Conservation (phyloP, 495 filamentous ascomycete genomes). For the Neurospora intermedia region DNA sequence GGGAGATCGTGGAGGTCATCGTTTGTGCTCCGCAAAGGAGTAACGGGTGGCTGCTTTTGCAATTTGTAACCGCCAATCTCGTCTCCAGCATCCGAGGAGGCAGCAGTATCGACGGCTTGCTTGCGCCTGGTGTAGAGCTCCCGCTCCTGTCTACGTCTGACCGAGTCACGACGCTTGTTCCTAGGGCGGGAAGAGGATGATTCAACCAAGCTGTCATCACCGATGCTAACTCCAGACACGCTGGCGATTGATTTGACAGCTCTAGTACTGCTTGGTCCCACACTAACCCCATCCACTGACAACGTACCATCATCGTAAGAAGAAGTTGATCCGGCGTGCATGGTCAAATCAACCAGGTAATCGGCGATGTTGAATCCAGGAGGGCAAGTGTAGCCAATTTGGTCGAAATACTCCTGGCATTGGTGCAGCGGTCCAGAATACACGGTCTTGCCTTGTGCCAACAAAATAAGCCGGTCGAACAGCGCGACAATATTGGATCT, state of each 20-base stretch:
- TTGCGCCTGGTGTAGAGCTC: constrained; percentile 83
- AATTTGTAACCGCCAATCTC: constrained; percentile 50
- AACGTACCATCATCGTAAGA: constrained; percentile 43
- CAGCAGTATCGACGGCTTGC: constrained; percentile 52
- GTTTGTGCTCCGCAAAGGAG: constrained; percentile 48
- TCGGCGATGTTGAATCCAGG: constrained; percentile 98
- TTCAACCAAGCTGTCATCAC: constrained; percentile 38
- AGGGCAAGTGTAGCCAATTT: constrained; percentile 81
- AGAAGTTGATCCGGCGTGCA: constrained; percentile 58
- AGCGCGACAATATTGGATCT: constrained; percentile 99
- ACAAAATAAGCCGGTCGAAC: constrained; percentile 84
- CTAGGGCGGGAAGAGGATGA: constrained; percentile 46
- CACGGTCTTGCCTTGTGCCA: constrained; percentile 81
- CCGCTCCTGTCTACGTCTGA: constrained; percentile 74
- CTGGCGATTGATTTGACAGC: constrained; percentile 90
- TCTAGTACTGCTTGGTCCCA: constrained; percentile 75
- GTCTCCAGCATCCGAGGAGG: constrained; percentile 55
- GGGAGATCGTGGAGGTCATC: constrained; percentile 66
- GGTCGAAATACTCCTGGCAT: constrained; percentile 88
- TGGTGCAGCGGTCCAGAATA: constrained; percentile 85
- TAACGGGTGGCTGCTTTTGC: constrained; percentile 50
- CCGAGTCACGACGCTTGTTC: constrained; percentile 57
- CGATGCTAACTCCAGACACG: constrained; percentile 54
- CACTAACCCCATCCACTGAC: constrained; percentile 52
- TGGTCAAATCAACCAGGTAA: constrained; percentile 92